Evolutionary conservation across 2,329 filamentous ascomycete genomes (phyloP), one percentile per base, ranked within the genome.

Genomic region (Ophiostoma novo-ulmi): DNA sequence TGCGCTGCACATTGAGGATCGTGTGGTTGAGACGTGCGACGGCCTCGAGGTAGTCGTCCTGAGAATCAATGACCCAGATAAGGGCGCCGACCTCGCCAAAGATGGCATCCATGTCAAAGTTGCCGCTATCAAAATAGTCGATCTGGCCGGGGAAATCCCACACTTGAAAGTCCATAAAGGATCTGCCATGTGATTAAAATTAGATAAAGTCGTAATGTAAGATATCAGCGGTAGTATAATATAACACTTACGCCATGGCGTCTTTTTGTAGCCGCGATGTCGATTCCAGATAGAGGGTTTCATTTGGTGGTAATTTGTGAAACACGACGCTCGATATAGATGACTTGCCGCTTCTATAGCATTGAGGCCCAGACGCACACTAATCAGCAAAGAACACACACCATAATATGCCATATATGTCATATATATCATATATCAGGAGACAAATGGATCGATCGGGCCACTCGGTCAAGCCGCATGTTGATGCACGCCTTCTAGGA

Each of bases 271-370:
- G 96, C 41, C 92, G 87, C 11, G 93, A 94, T 4, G 95, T 99
- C 0, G 95, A 97, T 79, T 98, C 95, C 22, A 99, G 86, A 77
- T 97, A 99, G 20, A 99, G 82, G 0, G 95, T 98, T 82, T 99
- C 96, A 75, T 92, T 96, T 1, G 95, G 94, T 3, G 94, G 93
- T 78, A 98, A 89, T 79, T 99, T 99, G 81, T 98, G 94, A 77
- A 99, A 98, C n/a, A 99, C 94, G 67, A 99, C 96, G 77, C 93
- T 98, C 36, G 94, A 95, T 78, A 99, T 98, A 6, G 95, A 99
- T 0, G 95, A 98, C 79, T 99, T 99, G 72, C 95, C 95, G 78
- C 94, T 97, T 82, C 95, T 99, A 75, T 35, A 58, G 20, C 52
- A 35, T 63, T 63, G 58, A 26, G 58, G 58, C 26, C 58, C 26